Evolutionary conservation across 108 stramenopile genomes (phyloP).

Genomic region (Hondaea fermentalgiana): DNA sequence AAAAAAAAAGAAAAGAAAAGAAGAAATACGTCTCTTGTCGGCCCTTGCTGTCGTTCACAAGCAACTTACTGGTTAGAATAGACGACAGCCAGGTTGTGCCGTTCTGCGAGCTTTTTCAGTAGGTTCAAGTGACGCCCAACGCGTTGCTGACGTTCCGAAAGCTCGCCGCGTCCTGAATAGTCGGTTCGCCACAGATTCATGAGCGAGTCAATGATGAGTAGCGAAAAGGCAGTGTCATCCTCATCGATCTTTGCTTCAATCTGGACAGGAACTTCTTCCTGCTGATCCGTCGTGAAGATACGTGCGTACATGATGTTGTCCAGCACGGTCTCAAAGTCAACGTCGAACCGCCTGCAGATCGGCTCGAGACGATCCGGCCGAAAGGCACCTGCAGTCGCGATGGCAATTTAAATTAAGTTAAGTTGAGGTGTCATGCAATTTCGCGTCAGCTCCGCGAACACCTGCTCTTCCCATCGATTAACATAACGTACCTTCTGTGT

Average conservation of each 20-base stretch:
- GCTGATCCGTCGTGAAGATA: conserved; percentile 28
- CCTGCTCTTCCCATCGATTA: no score
- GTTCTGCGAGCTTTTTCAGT: conserved; percentile 38
- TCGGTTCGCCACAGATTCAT: conserved; percentile 45
- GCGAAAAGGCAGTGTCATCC: conserved; percentile 31
- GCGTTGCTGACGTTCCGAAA: conserved; percentile 54
- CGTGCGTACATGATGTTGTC: conserved; percentile 41
- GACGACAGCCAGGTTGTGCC: conserved; percentile 48
- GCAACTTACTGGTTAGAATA: conserved; percentile 30
- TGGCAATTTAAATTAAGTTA: no score
- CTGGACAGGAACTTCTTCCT: conserved; percentile 11
- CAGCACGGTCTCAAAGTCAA: conserved; percentile 39
- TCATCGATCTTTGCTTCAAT: background rate
- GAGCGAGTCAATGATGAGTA: conserved; percentile 50
- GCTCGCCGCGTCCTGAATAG: conserved; percentile 43
- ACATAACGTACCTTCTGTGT: conserved; percentile 82
- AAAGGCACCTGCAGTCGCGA: conserved; percentile 39
- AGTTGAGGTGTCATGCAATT: no score
- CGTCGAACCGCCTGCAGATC: conserved; percentile 49
- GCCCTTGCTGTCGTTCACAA: no score
- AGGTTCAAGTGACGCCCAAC: conserved; percentile 50
- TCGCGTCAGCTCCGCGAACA: no score
- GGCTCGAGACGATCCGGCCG: conserved; percentile 48
- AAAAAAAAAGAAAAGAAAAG: no score
- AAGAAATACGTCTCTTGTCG: no score